These are phyloP conservation scores for Ligustrum vulgare DNA, from an alignment of 257 asterid genomes.

Conservation along the genomic window DNA sequence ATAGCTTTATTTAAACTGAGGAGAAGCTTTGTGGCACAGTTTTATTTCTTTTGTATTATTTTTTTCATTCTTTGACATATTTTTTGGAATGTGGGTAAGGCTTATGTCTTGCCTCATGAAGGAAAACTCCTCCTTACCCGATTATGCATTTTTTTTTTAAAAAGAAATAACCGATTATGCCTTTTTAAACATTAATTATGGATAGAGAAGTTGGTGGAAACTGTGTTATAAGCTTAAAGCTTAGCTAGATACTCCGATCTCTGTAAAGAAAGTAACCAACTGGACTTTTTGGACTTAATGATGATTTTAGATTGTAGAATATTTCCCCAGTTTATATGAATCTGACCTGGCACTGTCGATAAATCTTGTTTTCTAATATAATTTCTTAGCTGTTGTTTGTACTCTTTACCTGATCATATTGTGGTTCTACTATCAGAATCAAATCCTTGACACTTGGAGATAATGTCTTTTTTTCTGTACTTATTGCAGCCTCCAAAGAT, in stretches of 20 bases:
- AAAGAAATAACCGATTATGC: no score
- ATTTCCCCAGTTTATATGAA: not conserved
- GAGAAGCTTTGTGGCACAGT: no score
- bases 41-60: no score
- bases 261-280: not conserved
- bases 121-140: no score
- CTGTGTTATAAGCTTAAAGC: no score
- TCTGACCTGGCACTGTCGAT: not conserved
- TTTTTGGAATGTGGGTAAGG: no score
- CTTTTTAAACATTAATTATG: no score
- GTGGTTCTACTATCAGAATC: not conserved
- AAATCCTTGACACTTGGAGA: not conserved
- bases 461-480: constrained; percentile 19
- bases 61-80: no score
- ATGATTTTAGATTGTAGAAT: not conserved
- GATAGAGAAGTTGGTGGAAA: not conserved
- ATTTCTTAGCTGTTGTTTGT: not conserved
- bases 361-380: not conserved
- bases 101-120: no score
- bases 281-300: not conserved
- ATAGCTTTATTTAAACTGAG: no score
- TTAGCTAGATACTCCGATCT: not conserved
- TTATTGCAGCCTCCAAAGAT: constrained; percentile 79
- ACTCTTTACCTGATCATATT: not conserved
- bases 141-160: no score